Percentiles rank a stretch among this genome's conserved stretches.
Conservation (phyloP, 106 monocot species). For the Dendrobium huoshanense region DNA sequence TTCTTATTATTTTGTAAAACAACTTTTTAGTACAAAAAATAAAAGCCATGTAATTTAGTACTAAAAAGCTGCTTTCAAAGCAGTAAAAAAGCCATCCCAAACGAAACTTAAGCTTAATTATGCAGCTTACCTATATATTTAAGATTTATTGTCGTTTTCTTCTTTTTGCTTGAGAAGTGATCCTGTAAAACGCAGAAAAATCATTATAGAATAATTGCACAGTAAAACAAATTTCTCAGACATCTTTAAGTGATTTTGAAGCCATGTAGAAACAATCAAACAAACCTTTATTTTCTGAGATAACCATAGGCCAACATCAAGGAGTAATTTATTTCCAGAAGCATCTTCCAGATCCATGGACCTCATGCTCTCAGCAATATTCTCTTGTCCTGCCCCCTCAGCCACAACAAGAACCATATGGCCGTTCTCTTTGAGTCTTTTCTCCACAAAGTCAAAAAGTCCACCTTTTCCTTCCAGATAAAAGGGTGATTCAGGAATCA, state of each 20-base stretch:
- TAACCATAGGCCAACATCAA: constrained; percentile 52
- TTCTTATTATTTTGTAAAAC: too few species aligned
- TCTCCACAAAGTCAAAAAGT: constrained; percentile 41
- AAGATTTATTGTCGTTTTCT: constrained; percentile 31
- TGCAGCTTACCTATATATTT: constrained; percentile 38
- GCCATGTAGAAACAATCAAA: constrained; percentile 5
- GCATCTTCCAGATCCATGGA: constrained; percentile 37
- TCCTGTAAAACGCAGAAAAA: constrained; percentile 17
- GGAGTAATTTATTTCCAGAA: constrained; percentile 46
- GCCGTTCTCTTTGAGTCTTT: constrained; percentile 41
- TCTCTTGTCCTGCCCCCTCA: constrained; percentile 49
- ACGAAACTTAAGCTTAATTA: not conserved
- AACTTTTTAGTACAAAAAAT: too few species aligned
- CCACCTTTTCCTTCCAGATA: constrained; percentile 51
- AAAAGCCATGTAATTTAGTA: too few species aligned
- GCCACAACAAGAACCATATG: constrained; percentile 65
- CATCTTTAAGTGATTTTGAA: not conserved
- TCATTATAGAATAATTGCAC: not conserved
- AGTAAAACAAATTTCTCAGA: not conserved
- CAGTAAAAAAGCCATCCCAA: too few species aligned
- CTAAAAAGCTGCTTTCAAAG: too few species aligned
- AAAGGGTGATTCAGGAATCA: constrained; percentile 61
- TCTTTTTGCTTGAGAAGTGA: constrained; percentile 22
- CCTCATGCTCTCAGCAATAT: constrained; percentile 33
- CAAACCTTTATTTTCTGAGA: constrained; percentile 51